Evolutionary conservation across 176 grass and related monocot genomes (phyloP).

Genomic region (Oryza punctata): DNA sequence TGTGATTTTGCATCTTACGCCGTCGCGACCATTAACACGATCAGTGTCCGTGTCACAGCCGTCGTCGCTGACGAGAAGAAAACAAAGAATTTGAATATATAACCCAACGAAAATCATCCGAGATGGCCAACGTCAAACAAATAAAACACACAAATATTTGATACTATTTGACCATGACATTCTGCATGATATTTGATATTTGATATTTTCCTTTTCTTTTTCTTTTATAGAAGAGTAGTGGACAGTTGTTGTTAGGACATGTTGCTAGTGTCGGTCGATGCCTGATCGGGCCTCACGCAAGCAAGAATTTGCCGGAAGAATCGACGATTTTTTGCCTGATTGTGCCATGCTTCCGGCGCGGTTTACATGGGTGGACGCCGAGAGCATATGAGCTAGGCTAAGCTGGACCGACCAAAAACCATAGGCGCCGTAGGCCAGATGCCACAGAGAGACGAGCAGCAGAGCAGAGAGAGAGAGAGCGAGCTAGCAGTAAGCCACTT

Average conservation of each 20-base stretch:
- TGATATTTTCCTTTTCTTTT: no score
- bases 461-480: no score
- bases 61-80: not conserved
- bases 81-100: not conserved
- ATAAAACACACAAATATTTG: no score
- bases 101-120: no score
- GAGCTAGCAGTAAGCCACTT: not conserved
- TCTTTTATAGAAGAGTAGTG: no score
- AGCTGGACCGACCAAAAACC: not conserved
- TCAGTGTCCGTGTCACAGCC: no score
- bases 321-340: not conserved
- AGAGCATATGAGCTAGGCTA: not conserved
- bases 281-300: not conserved
- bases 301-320: not conserved
- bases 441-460: not conserved
- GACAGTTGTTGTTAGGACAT: not conserved
- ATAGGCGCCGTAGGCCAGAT: not conserved
- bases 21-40: not conserved
- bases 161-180: not conserved
- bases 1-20: not conserved
- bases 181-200: no score
- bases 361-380: slow-evolving; percentile 2
- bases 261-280: slow-evolving; percentile 27
- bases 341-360: slow-evolving; percentile 33
- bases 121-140: no score